Percentiles rank a stretch among this genome's conserved stretches.
Conservation (phyloP, 257 asterid species). For the Galeopsis tetrahit region DNA sequence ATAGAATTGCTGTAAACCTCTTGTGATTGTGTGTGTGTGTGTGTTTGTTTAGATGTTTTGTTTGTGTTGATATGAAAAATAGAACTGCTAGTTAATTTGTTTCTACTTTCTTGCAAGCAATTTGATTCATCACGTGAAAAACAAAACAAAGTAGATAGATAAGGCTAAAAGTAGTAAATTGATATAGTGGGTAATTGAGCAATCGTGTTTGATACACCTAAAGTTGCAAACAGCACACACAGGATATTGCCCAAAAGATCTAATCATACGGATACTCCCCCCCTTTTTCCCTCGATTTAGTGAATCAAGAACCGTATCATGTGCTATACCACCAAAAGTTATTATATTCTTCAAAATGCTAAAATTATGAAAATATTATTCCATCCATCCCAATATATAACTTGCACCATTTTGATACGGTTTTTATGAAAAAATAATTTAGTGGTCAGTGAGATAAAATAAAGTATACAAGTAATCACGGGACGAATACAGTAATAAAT, state of each 20-base stretch:
- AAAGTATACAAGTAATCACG: too few species aligned
- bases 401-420: too few species aligned
- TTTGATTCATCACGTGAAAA: conserved; percentile 35
- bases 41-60: conserved; percentile 6
- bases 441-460: too few species aligned
- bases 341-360: too few species aligned
- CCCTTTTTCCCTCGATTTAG: neutral
- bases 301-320: neutral
- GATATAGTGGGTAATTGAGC: conserved; percentile 34
- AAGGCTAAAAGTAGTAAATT: conserved; percentile 32
- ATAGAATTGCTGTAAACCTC: conserved; percentile 52
- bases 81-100: conserved; percentile 19
- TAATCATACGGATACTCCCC: neutral
- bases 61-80: conserved; percentile 35
- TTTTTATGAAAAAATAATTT: too few species aligned
- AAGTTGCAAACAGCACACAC: conserved; percentile 35
- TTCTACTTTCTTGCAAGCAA: conserved; percentile 32
- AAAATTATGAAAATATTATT: too few species aligned
- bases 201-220: conserved; percentile 17
- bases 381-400: too few species aligned
- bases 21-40: conserved; percentile 29
- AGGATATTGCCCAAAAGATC: conserved; percentile 16
- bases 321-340: neutral
- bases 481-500: too few species aligned
- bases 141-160: neutral